phyloP scores from a whole-genome alignment of 225 moss, liverwort and hornwort species.

The Neckera pumila region DNA sequence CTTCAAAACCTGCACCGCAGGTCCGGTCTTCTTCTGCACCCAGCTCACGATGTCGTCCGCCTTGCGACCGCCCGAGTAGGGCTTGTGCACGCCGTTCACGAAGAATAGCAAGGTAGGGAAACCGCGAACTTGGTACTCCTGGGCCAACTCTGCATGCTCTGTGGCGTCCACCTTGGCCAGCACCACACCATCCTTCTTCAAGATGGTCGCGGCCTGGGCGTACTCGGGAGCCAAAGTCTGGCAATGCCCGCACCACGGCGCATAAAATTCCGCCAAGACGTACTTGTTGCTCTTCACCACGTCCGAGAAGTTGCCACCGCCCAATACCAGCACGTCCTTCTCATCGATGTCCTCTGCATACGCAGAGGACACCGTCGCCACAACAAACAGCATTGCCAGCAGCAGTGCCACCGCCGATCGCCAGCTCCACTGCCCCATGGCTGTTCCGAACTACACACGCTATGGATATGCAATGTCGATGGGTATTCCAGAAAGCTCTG shows the following conservation, averaged over 20 bases:
- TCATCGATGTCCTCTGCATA: constrained; percentile 20
- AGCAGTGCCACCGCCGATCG: constrained; percentile 6
- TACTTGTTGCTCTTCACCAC: constrained; percentile 15
- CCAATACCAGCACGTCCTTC: constrained; percentile 39
- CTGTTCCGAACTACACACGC: background rate
- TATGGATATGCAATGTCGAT: background rate
- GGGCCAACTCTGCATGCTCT: constrained; percentile 21
- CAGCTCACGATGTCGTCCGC: constrained; percentile 58
- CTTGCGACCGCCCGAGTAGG: constrained; percentile 42
- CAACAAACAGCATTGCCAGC: background rate
- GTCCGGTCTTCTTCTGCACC: constrained; percentile 60
- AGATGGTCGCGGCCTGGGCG: constrained; percentile 21
- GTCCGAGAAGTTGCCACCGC: constrained; percentile 31
- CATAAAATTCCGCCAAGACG: constrained; percentile 43
- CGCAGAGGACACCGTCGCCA: background rate
- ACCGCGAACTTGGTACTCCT: constrained; percentile 39
- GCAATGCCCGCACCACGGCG: constrained; percentile 56
- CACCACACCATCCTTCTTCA: constrained; percentile 20
- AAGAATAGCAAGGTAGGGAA: constrained; percentile 70
- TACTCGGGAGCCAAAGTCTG: constrained; percentile 36
- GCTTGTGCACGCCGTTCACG: constrained; percentile 45
- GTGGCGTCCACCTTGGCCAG: constrained; percentile 65
- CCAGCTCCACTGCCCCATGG: constrained; percentile 6
- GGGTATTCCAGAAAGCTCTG: background rate
- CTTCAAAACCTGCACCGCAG: constrained; percentile 30